Evolutionary conservation across 306 rosid genomes (phyloP), one percentile per base, ranked within the genome.

Genomic region (Mimosa pudica): DNA sequence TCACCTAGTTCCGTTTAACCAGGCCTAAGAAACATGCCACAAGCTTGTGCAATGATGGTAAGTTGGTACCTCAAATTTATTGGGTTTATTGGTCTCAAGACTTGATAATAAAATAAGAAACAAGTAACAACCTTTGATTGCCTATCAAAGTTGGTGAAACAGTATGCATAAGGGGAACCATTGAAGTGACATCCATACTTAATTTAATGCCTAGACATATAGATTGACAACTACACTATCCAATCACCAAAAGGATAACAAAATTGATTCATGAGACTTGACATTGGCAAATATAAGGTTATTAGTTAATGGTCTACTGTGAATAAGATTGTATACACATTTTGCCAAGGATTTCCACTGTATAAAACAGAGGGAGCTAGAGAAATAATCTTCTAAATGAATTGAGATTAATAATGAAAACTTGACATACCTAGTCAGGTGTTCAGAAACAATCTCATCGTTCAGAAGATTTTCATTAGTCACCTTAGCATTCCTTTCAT

Each of bases 361-460:
- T 44, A 33, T 20, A 30, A 48, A 63, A 64, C 80, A 64, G 5
- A 71, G 20, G 42, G 42, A 10, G 30, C n/a, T 51, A 73, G 69
- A 81, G 47, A 51, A 67, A 72, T 20, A 49, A 68, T 45, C 41
- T 55, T 8, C 36, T 45, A 55, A 57, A 20, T 54, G 48, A 78
- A 70, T 52, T 33, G 16, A 81, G 74, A 55, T 46, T 42, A 60
- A 74, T 30, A 52, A 73, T 77, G 46, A 42, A 30, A 80, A 82
- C 49, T 35, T 64, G 75, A 35, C 74, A 64, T 85, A 94, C 98
- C 98, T 94, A 73, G 97, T 92, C 71, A 94, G 85, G 65, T 94
- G 98, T 77, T 94, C 98, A n/a, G 97, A 82, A 77, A 94, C 97
- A 85, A 94, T 91, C 70, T 94, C 98, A 67, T 94, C 97, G 33